phyloP scores from a whole-genome alignment of 2,329 filamentous ascomycete genomes.

The Cercospora nicotianae region DNA sequence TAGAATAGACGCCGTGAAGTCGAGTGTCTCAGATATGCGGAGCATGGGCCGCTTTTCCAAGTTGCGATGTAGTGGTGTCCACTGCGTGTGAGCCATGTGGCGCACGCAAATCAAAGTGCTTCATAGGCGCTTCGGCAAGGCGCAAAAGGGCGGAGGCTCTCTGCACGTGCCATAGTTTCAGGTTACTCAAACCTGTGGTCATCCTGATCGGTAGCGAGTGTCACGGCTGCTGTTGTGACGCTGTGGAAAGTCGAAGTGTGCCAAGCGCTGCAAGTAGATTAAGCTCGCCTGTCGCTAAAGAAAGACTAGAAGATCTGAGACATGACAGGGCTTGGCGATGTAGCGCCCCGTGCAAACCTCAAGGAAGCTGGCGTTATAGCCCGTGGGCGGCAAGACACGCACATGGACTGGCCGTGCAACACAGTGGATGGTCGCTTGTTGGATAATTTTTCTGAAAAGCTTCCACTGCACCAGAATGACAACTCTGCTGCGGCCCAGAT shows the following conservation, averaged over 20 bases:
- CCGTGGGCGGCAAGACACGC: not conserved
- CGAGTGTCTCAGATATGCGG: not conserved
- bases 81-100: conserved; percentile 24
- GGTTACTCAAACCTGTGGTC: conserved; percentile 2
- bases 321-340: conserved; percentile 14
- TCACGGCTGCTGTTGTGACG: conserved; percentile 6
- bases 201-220: conserved; percentile 5
- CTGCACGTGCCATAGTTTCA: conserved; percentile 11
- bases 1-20: not conserved
- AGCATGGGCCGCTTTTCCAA: conserved; percentile 5
- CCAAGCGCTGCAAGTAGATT: conserved; percentile 26
- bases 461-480: not conserved
- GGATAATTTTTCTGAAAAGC: not conserved
- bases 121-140: conserved; percentile 15
- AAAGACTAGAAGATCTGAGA: conserved; percentile 22
- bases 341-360: conserved; percentile 6
- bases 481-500: not conserved
- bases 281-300: conserved; percentile 20
- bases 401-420: not conserved
- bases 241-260: conserved; percentile 4
- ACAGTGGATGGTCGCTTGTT: not conserved
- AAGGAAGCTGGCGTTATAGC: not conserved
- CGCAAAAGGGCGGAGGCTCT: conserved; percentile 2
- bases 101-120: conserved; percentile 6
- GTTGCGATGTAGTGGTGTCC: not conserved